These are phyloP conservation scores for Imleria badia DNA, from an alignment of 768 basidiomycete species.

Conservation along the genomic window DNA sequence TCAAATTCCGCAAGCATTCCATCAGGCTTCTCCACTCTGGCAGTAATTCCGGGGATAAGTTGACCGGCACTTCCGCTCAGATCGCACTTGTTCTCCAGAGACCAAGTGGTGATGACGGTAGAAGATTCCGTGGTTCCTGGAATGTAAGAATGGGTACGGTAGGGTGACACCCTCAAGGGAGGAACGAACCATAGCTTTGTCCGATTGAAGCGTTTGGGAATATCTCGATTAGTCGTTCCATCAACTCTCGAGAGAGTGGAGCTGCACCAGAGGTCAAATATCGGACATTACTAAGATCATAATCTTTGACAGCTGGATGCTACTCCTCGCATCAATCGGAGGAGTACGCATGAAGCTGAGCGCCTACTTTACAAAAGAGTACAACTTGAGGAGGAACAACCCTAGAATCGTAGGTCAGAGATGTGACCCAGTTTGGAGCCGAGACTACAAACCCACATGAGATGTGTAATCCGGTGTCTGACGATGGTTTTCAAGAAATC, in stretches of 20 bases:
- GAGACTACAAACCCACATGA: conserved; percentile 30
- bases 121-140: conserved; percentile 66
- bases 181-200: conserved; percentile 56
- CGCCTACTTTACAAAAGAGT: conserved; percentile 46
- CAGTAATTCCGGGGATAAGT: conserved; percentile 55
- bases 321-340: conserved; percentile 10
- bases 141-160: not conserved
- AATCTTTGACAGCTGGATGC: conserved; percentile 41
- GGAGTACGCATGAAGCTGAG: not conserved
- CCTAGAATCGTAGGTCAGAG: conserved; percentile 17
- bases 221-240: conserved; percentile 40
- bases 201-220: conserved; percentile 55
- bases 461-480: conserved; percentile 46
- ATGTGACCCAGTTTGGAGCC: not conserved
- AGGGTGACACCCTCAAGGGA: not conserved
- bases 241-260: conserved; percentile 54
- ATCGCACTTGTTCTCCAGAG: conserved; percentile 44
- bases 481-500: conserved; percentile 47
- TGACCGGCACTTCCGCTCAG: conserved; percentile 55
- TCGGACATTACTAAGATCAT: conserved; percentile 40
- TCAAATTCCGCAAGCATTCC: conserved; percentile 54
- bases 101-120: conserved; percentile 50
- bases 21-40: conserved; percentile 57
- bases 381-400: conserved; percentile 51
- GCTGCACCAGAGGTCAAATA: conserved; percentile 52